Conservation (phyloP, 306 rosid genomes). For the Parietaria judaica region DNA sequence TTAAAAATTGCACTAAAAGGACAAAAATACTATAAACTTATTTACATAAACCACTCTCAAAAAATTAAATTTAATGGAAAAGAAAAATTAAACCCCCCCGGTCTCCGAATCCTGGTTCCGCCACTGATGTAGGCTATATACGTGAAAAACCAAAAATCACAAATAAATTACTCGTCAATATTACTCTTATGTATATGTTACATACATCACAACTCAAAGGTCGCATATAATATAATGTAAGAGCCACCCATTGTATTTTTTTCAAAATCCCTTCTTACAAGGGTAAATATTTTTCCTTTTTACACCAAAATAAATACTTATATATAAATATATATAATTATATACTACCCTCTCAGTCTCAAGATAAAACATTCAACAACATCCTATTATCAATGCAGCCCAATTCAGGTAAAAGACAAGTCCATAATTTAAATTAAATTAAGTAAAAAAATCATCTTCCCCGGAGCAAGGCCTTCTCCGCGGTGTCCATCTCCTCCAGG, state of each 20-base stretch:
- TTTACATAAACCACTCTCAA: too few relatives aligned
- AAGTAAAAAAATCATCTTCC: conserved; percentile 55
- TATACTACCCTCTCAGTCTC: not conserved
- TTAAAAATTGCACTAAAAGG: too few relatives aligned
- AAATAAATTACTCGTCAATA: too few relatives aligned
- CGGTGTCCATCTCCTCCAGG: conserved; percentile 83
- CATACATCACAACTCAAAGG: too few relatives aligned
- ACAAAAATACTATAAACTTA: too few relatives aligned
- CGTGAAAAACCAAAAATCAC: too few relatives aligned
- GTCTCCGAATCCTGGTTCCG: too few relatives aligned
- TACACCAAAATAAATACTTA: not conserved
- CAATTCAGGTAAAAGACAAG: conserved; percentile 17
- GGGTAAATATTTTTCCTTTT: not conserved
- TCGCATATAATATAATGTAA: too few relatives aligned
- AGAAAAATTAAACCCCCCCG: too few relatives aligned
- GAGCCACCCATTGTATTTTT: not conserved
- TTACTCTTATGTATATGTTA: too few relatives aligned
- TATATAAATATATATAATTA: not conserved
- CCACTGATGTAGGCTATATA: too few relatives aligned
- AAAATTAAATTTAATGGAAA: too few relatives aligned
- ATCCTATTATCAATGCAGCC: not conserved
- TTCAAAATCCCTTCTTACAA: not conserved
- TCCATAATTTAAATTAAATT: conserved; percentile 10
- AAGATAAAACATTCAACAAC: conserved; percentile 3
- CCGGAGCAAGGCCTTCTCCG: conserved; percentile 67